A percentile compares a stretch with the other conserved stretches of the same genome.
These are phyloP conservation scores for Pseudogymnoascus sp. DNA, from an alignment of 2,329 filamentous ascomycete genomes.

Conservation along the genomic window DNA sequence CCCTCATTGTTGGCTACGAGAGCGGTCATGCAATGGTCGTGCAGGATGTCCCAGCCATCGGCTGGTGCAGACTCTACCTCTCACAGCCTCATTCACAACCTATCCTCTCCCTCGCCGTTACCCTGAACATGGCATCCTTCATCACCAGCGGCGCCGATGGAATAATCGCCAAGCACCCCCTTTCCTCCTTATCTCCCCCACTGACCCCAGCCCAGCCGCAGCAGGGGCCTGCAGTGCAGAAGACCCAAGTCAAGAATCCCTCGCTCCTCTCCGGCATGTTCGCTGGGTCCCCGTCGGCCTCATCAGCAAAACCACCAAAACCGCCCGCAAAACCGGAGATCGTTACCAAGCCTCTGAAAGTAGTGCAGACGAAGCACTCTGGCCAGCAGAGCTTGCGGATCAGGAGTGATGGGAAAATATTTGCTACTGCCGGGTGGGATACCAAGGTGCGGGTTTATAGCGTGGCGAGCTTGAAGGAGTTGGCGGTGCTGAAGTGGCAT, in stretches of 20 bases:
- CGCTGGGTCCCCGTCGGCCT: background rate
- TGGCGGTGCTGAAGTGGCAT: constrained; percentile 94
- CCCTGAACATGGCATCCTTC: constrained; percentile 43
- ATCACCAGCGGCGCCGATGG: constrained; percentile 79
- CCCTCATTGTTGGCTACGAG: constrained; percentile 73
- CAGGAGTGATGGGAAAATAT: constrained; percentile 71
- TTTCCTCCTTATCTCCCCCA: constrained; percentile 34
- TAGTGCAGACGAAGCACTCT: constrained; percentile 72
- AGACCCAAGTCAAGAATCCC: background rate
- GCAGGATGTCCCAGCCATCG: constrained; percentile 19
- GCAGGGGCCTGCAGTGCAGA: background rate
- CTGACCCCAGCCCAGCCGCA: background rate
- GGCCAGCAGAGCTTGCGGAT: constrained; percentile 78
- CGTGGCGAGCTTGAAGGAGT: constrained; percentile 68
- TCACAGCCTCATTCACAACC: constrained; percentile 69
- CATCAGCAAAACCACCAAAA: background rate
- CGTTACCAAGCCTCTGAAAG: constrained; percentile 41
- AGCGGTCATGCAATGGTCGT: constrained; percentile 68
- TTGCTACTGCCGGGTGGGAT: constrained; percentile 93
- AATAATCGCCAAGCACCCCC: constrained; percentile 65
- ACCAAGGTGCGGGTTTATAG: constrained; percentile 73
- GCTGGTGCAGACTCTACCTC: constrained; percentile 52
- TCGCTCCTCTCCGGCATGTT: background rate
- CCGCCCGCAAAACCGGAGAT: constrained; percentile 13
- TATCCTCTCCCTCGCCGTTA: constrained; percentile 62